Conservation (phyloP, 176 grass and related monocot species). For the Leersia perrieri region DNA sequence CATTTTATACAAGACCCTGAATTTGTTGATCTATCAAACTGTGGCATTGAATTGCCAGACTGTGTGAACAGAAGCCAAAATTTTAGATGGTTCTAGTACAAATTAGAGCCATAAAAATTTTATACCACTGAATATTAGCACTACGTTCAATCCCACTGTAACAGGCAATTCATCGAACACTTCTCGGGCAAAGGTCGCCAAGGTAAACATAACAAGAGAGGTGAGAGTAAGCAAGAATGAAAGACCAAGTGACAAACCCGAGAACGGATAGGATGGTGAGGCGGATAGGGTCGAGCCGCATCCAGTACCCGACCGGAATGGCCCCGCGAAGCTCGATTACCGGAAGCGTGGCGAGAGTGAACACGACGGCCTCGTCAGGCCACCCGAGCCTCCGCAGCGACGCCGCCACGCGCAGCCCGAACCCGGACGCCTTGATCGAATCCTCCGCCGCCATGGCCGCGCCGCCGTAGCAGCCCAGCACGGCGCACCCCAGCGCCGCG, state of each 20-base stretch:
- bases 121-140: not conserved
- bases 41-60: not conserved
- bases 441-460: conserved; percentile 43
- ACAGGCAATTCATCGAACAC: conserved; percentile 17
- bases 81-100: not conserved
- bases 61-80: not conserved
- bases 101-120: not conserved
- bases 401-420: conserved; percentile 73
- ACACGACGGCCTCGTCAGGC: conserved; percentile 83
- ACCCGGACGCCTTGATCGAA: conserved; percentile 68
- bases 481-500: conserved; percentile 26
- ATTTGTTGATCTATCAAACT: not conserved
- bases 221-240: not conserved
- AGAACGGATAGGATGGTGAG: conserved; percentile 78
- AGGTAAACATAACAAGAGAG: not conserved
- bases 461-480: conserved; percentile 33
- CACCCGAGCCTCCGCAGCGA: conserved; percentile 74
- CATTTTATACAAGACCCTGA: not conserved
- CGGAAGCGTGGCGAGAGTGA: conserved; percentile 71
- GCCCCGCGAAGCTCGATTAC: conserved; percentile 89
- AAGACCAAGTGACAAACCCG: too few relatives aligned
- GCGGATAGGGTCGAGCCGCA: conserved; percentile 70
- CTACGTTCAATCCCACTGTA: not conserved
- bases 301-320: conserved; percentile 91
- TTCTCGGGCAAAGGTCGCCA: not conserved